Conservation (phyloP, 2,329 filamentous ascomycete genomes). For the Alternaria ventricosa region DNA sequence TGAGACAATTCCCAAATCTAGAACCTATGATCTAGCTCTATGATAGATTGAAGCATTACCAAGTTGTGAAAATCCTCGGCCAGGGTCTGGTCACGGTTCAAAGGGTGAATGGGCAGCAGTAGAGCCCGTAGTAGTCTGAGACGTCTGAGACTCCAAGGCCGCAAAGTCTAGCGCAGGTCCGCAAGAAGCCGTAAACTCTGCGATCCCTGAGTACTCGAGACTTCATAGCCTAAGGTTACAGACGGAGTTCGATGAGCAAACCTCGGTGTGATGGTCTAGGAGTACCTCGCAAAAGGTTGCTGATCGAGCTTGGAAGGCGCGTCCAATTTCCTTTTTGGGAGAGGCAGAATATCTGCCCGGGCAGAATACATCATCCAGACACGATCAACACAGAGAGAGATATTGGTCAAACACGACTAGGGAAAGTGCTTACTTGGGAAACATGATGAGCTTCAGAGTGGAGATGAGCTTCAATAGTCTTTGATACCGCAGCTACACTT, state of each 20-base stretch:
- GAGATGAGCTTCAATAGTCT: neutral
- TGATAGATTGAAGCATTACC: neutral
- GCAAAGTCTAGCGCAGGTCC: slow-evolving; percentile 1
- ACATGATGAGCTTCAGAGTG: neutral
- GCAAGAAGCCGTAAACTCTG: slow-evolving; percentile 3
- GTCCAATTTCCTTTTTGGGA: neutral
- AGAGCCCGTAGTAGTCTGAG: neutral
- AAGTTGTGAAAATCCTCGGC: neutral
- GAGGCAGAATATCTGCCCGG: neutral
- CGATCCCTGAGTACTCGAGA: neutral
- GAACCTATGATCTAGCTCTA: neutral
- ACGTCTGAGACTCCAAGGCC: neutral
- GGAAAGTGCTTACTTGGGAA: neutral
- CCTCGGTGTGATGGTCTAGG: neutral
- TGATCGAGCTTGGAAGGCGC: neutral
- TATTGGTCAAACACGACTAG: neutral
- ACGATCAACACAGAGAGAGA: neutral
- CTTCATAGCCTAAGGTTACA: neutral
- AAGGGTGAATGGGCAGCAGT: neutral
- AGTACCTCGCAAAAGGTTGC: neutral
- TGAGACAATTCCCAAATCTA: neutral
- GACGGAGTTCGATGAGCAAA: neutral
- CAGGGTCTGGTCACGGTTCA: neutral
- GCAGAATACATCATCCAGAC: neutral
- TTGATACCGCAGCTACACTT: neutral